Base-by-base conservation (phyloP, 805 yeast genomes). In the Blastobotrys mokoenaii region DNA sequence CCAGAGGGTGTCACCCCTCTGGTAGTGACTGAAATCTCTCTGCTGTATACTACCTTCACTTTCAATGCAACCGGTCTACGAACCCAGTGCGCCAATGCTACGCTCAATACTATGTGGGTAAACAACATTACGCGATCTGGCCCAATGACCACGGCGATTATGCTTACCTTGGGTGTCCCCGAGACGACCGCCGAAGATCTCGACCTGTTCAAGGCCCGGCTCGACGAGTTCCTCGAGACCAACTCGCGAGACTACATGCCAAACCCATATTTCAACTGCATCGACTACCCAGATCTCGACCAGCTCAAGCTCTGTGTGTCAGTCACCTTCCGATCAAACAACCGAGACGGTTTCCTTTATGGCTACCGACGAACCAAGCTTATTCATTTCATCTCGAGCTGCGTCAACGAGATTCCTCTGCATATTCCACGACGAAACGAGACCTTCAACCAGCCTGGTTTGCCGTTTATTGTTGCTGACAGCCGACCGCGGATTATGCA, bases 101-200 rank as follows among this genome's bases (percentile, higher is more conserved):
- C 58, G 15, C 57, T 67, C n/a, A 64, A 63, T 48, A 50, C 63
- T 3, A 52, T 58, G 17, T 67, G 65, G 58, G 59, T 68, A 38
- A 67, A 65, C 44, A 67, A 67, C 46, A 43, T 64, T 22, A 57
- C 61, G 15, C 56, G 72, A 16, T 62, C 72, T 7, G 61, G 61
- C 2, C 56, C 60, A 2, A 53, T 58, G 52, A 52, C 53, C 27
- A 48, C 56, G 12, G 46, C 45, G 9, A 48, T 55, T 38, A 47
- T 48, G n/a, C 48, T 64, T 8, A 46, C 42, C 3, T 50, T 64
- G 3, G 69, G 68, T 4, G 46, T 64, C 16, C 69, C 69, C 6
- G 69, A 64, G 30, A 67, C 70, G 2, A 57, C 63, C 1, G 37
- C 51, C 9, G 66, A 59, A 40, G 63, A 65, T 32, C 46, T 68